Base-by-base conservation (phyloP, 2,329 filamentous ascomycete genomes). In the Microsporum audouinii region DNA sequence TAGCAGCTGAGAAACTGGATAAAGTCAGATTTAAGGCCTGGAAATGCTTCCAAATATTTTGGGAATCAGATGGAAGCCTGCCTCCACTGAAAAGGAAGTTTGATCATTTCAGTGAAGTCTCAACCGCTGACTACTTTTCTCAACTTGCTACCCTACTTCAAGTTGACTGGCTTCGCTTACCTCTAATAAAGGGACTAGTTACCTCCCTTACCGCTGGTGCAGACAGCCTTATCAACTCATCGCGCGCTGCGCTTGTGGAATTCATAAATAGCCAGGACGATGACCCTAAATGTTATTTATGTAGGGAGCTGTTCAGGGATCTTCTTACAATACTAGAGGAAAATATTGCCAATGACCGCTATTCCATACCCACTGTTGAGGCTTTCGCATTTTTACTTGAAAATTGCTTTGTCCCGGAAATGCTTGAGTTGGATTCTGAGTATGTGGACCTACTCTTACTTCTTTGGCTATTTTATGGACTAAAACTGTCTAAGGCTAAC, bases 1-100 rank as follows among this genome's bases (percentile, higher is more conserved):
- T 97, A 12, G 86, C 90, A 1, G 83, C 88, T 0, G 94, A 99
- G 73, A 96, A 95, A 71, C 80, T 97, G 1, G 92, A 97, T 72
- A 88, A 89, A 64, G 87, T 97, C 17, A 84, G 94, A 29, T 77
- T 83, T 45, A 71, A 76, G 63, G 77, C 77, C 39, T 79, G 77
- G 75, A 70, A 68, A 43, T 77, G 74, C 66, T 63, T 80, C 12
- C 72, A 76, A 63, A 61, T 57, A 0, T 75, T 71, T 61, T 78
- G 76, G 76, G 66, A 70, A 53, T 73, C 64, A 58, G 64, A 67
- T 6, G 59, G 59, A n/a, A 68, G 70, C 17, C 71, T 74, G 17
- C 72, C 71, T 43, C 69, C 66, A 23, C 65, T 76, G 55, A 67
- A 70, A 61, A 70, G 71, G 49, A 70, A 67, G 72, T 78, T 73